Conservation (phyloP, 306 rosid genomes). For the Boehmeria nivea region DNA sequence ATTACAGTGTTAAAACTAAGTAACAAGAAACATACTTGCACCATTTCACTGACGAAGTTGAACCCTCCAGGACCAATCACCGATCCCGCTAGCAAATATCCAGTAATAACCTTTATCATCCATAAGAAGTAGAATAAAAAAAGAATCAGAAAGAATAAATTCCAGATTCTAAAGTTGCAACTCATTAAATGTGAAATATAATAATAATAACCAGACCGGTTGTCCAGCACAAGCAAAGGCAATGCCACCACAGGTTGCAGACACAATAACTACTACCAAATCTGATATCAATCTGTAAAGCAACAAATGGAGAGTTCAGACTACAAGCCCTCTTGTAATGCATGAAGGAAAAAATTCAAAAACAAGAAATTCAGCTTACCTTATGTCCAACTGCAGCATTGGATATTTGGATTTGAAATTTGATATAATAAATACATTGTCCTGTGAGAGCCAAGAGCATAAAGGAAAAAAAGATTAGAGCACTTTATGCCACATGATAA, state of each 20-base stretch:
- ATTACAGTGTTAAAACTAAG: neutral
- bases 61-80: constrained; percentile 55
- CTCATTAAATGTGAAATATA: constrained; percentile 5
- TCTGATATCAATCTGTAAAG: constrained; percentile 46
- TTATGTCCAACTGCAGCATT: constrained; percentile 49
- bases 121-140: neutral
- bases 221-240: constrained; percentile 65
- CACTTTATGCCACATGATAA: constrained; percentile 5
- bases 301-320: constrained; percentile 16
- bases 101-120: constrained; percentile 44
- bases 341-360: neutral
- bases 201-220: constrained; percentile 34
- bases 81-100: constrained; percentile 53
- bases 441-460: constrained; percentile 23
- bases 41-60: constrained; percentile 54
- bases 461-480: neutral
- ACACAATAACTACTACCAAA: constrained; percentile 48
- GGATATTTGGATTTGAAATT: constrained; percentile 55
- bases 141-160: constrained; percentile 4
- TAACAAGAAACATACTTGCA: constrained; percentile 35
- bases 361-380: constrained; percentile 22
- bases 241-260: constrained; percentile 57
- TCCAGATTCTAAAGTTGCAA: neutral
- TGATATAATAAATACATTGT: constrained; percentile 48
- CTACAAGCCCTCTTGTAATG: constrained; percentile 8